Conservation (phyloP, 2,329 filamentous ascomycete genomes). For the Neofusicoccum ribis region DNA sequence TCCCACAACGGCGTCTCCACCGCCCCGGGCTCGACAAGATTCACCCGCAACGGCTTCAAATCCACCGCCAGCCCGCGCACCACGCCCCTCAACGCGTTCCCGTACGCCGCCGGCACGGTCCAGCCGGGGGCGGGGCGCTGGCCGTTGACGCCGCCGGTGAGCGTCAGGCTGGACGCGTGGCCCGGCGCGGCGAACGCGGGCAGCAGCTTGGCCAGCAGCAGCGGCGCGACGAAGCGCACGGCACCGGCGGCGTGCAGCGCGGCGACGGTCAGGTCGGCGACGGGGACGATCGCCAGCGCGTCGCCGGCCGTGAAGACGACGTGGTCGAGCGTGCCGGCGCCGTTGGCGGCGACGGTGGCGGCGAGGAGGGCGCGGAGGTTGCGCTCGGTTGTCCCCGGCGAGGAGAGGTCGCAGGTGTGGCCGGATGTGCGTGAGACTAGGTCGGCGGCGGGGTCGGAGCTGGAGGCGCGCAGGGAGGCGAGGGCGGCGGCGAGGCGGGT, state of each 20-base stretch:
- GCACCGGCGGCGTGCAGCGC: slow-evolving; percentile 26
- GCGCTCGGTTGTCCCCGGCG: slow-evolving; percentile 29
- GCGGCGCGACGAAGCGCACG: slow-evolving; percentile 38
- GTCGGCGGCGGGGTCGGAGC: slow-evolving; percentile 39
- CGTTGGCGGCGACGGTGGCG: slow-evolving; percentile 27
- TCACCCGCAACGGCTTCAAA: slow-evolving; percentile 63
- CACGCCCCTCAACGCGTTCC: slow-evolving; percentile 42
- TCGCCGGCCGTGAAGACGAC: slow-evolving; percentile 35
- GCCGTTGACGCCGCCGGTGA: slow-evolving; percentile 42
- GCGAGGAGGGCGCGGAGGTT: slow-evolving; percentile 32
- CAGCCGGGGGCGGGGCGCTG: slow-evolving; percentile 38
- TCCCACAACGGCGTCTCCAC: slow-evolving; percentile 48
- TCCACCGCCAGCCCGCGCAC: slow-evolving; percentile 61
- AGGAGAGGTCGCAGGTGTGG: slow-evolving; percentile 31
- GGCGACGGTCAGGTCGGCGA: slow-evolving; percentile 31
- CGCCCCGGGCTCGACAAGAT: slow-evolving; percentile 59
- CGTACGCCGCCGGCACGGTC: slow-evolving; percentile 30
- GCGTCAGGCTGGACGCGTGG: slow-evolving; percentile 37
- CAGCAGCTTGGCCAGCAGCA: slow-evolving; percentile 44
- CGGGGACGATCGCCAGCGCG: slow-evolving; percentile 20
- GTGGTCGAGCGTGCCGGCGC: slow-evolving; percentile 34
- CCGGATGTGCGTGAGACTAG: slow-evolving; percentile 27
- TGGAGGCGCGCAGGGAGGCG: slow-evolving; percentile 41
- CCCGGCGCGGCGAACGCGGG: slow-evolving; percentile 35
- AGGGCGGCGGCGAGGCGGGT: slow-evolving; percentile 52